These are phyloP conservation scores for Scopulariopsis brevicaulis DNA, from an alignment of 2,329 filamentous ascomycete genomes.

Conservation along the genomic window DNA sequence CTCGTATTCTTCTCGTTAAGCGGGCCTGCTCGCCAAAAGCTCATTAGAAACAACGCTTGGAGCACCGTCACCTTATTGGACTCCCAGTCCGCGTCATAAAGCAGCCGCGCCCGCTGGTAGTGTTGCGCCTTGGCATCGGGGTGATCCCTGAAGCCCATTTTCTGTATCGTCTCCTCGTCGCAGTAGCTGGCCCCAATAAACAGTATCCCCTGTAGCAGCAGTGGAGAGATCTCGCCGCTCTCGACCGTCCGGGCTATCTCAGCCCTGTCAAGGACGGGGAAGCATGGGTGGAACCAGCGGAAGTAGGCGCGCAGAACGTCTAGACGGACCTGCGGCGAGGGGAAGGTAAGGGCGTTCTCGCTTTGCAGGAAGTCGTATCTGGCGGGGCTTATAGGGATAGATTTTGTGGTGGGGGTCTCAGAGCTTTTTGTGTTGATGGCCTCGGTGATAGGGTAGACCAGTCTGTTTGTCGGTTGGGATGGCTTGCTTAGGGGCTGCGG, in stretches of 20 bases:
- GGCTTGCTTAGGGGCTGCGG: slow-evolving; percentile 23
- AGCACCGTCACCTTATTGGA: slow-evolving; percentile 35
- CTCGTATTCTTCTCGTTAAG: slow-evolving; percentile 33
- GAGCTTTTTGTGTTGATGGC: slow-evolving; percentile 19
- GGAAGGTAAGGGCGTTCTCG: slow-evolving; percentile 27
- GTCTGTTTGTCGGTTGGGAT: background rate
- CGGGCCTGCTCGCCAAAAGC: slow-evolving; percentile 41
- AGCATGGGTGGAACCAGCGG: slow-evolving; percentile 43
- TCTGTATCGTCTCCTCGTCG: slow-evolving; percentile 29
- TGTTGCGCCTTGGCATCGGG: slow-evolving; percentile 31
- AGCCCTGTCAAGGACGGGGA: slow-evolving; percentile 37
- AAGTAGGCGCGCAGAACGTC: slow-evolving; percentile 39
- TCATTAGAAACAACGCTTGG: slow-evolving; percentile 40
- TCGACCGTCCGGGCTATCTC: slow-evolving; percentile 26
- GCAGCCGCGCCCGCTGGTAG: slow-evolving; percentile 35
- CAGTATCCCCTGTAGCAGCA: slow-evolving; percentile 40
- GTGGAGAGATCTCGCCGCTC: slow-evolving; percentile 29
- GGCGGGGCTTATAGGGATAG: slow-evolving; percentile 18
- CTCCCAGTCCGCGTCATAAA: slow-evolving; percentile 42
- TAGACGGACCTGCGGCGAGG: slow-evolving; percentile 26
- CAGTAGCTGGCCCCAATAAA: slow-evolving; percentile 44
- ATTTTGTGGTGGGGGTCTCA: slow-evolving; percentile 14
- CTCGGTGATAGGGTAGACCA: background rate
- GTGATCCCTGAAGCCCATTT: slow-evolving; percentile 15
- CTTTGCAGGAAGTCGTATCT: slow-evolving; percentile 11